phyloP scores from a whole-genome alignment of 208 protist genomes.

The Leptomonas seymouri region DNA sequence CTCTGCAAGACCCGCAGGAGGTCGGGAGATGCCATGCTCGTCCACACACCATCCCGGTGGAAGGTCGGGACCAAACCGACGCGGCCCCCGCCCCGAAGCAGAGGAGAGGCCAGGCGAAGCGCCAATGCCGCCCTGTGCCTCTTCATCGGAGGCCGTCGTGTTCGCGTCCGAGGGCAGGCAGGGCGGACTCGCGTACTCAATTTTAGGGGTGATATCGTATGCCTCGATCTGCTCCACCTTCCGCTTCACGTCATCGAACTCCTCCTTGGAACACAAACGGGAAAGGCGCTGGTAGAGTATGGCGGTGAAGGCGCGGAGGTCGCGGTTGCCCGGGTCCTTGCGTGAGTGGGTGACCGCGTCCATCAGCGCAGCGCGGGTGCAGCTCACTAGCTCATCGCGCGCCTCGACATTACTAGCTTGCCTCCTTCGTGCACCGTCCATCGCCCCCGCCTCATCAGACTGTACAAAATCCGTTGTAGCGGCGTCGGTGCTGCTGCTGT shows the following conservation, averaged over 20 bases:
- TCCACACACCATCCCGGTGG: conserved; percentile 82
- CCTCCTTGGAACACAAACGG: conserved; percentile 49
- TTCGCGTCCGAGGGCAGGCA: conserved; percentile 59
- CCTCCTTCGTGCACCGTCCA: not conserved
- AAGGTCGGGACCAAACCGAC: conserved; percentile 47
- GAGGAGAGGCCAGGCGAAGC: not conserved
- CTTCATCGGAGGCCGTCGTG: conserved; percentile 72
- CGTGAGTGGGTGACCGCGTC: conserved; percentile 42
- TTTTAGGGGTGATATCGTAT: conserved; percentile 21
- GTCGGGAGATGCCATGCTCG: conserved; percentile 58
- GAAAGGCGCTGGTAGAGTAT: conserved; percentile 57
- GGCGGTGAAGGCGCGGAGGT: conserved; percentile 54
- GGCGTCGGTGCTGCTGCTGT: conserved; percentile 1
- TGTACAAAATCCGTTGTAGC: not conserved
- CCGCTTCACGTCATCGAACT: conserved; percentile 45
- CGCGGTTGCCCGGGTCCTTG: conserved; percentile 35
- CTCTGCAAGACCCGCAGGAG: conserved; percentile 37
- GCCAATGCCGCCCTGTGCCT: conserved; percentile 16
- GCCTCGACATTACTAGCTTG: conserved; percentile 5
- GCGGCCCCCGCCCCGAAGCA: not conserved
- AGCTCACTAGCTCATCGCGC: conserved; percentile 49
- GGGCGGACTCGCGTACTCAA: conserved; percentile 44
- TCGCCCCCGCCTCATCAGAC: not conserved
- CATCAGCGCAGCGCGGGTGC: conserved; percentile 50
- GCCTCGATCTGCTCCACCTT: conserved; percentile 40